Evolutionary conservation across 495 filamentous ascomycete genomes (phyloP), one percentile per base, ranked within the genome.

Genomic region (Penicillium verhagenii): DNA sequence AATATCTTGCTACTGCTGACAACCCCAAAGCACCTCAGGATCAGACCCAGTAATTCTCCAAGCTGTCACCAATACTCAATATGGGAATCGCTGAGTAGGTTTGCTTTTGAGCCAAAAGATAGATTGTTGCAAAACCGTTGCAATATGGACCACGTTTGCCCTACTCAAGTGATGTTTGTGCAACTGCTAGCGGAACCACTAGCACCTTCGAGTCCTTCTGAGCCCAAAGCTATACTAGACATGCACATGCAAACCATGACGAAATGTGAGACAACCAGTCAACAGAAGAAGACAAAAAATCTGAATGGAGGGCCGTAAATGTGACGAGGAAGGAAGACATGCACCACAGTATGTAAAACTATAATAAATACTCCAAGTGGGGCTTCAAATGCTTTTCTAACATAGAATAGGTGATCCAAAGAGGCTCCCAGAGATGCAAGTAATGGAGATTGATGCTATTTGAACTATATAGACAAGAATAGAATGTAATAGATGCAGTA

Each of bases 91-190:
- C 25, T 18, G 5, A 10, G 23, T 47, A 47, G 26, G 26, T n/a
- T n/a, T 25, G 42, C 14, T 18, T 23, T 24, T 14, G 18, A n/a
- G 14, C 8, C 49, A n/a, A 28, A 7, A 19, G 37, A 47, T 31
- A 28, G 45, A 28, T 21, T 56, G 28, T 49, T 54, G 44, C 37
- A 54, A 61, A 61, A 60, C 54, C 55, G 53, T 67, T 67, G 56
- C 55, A 61, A 61, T 64, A 19, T 50, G 47, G 56, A 51, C 57
- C 54, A 51, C 14, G 26, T 54, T 43, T 48, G 54, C 47, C 35
- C 33, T 47, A 37, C 44, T n/a, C n/a, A n/a, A n/a, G n/a, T n/a
- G n/a, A n/a, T 58, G 39, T 28, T 52, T 59, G 64, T 66, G 50
- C 45, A 39, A 61, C 60, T 19, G 9, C 33, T 18, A 45, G 29